These are phyloP conservation scores for Mimosa pudica DNA, from an alignment of 306 rosid species.

Conservation along the genomic window DNA sequence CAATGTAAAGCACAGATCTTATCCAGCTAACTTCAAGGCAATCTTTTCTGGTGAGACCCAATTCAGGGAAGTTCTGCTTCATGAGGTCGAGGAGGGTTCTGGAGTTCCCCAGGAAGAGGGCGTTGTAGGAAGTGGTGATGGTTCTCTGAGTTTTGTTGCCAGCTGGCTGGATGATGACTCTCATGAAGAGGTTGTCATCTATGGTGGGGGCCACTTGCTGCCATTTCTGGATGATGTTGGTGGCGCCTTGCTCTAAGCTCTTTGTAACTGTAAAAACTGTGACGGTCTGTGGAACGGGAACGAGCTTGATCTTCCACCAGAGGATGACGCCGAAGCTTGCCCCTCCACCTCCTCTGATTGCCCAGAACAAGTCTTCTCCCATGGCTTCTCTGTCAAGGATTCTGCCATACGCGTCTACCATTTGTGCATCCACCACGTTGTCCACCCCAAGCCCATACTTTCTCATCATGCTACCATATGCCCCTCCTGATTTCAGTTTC, in stretches of 20 bases:
- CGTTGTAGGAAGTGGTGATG: conserved; percentile 61
- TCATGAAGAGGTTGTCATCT: conserved; percentile 64
- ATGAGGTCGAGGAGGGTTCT: conserved; percentile 54
- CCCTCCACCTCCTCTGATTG: conserved; percentile 91
- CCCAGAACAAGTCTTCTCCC: conserved; percentile 95
- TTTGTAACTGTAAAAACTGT: conserved; percentile 69
- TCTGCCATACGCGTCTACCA: conserved; percentile 57
- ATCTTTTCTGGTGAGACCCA: conserved; percentile 60
- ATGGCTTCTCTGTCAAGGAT: conserved; percentile 61
- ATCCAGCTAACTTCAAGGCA: conserved; percentile 76
- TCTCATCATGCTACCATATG: conserved; percentile 81
- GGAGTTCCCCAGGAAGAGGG: conserved; percentile 60
- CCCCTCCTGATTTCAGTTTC: conserved; percentile 49
- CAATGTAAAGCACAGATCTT: conserved; percentile 68
- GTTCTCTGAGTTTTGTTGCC: conserved; percentile 52
- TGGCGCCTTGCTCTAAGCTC: conserved; percentile 62
- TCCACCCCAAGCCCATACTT: conserved; percentile 81
- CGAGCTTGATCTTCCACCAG: conserved; percentile 85
- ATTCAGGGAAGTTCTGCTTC: conserved; percentile 63
- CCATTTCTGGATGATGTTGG: conserved; percentile 59
- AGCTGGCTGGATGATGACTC: conserved; percentile 53
- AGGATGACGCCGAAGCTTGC: conserved; percentile 82
- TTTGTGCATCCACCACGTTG: conserved; percentile 65
- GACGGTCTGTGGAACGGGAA: conserved; percentile 66
- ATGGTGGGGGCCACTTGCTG: conserved; percentile 67